Evolutionary conservation across 768 basidiomycete species (phyloP).

Genomic region (Coprinopsis cinerea): DNA sequence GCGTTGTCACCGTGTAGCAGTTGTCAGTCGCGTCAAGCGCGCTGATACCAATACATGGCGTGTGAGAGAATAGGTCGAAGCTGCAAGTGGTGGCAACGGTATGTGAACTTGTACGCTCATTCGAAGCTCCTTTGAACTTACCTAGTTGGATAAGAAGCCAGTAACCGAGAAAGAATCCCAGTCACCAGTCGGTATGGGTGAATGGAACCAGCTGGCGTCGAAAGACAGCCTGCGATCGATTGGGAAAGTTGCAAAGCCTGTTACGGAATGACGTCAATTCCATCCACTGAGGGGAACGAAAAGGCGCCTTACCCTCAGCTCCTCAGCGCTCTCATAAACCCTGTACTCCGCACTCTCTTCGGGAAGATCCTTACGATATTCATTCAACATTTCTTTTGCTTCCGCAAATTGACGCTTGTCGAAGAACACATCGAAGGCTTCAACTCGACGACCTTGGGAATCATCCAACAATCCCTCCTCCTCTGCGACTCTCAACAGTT

Average conservation of each 20-base stretch:
- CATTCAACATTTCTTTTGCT: constrained; percentile 36
- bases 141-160: constrained; percentile 44
- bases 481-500: constrained; percentile 43
- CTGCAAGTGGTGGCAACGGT: constrained; percentile 25
- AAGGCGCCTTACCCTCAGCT: constrained; percentile 22
- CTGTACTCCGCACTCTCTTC: constrained; percentile 33
- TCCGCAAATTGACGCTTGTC: constrained; percentile 33
- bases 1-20: constrained; percentile 52
- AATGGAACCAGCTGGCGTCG: constrained; percentile 51
- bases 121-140: constrained; percentile 21
- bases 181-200: constrained; percentile 71
- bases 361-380: constrained; percentile 47
- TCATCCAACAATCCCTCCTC: constrained; percentile 46
- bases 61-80: constrained; percentile 53
- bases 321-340: constrained; percentile 25
- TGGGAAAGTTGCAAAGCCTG: constrained; percentile 48
- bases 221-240: constrained; percentile 43
- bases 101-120: constrained; percentile 1
- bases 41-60: constrained; percentile 52
- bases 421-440: constrained; percentile 53
- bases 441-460: constrained; percentile 53
- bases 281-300: neutral
- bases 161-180: constrained; percentile 46
- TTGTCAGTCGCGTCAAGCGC: constrained; percentile 15
- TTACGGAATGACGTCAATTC: neutral